Evolutionary conservation across 495 filamentous ascomycete species (phyloP), one percentile per base, ranked within the genome.

Genomic region (Pyronema omphalodes): DNA sequence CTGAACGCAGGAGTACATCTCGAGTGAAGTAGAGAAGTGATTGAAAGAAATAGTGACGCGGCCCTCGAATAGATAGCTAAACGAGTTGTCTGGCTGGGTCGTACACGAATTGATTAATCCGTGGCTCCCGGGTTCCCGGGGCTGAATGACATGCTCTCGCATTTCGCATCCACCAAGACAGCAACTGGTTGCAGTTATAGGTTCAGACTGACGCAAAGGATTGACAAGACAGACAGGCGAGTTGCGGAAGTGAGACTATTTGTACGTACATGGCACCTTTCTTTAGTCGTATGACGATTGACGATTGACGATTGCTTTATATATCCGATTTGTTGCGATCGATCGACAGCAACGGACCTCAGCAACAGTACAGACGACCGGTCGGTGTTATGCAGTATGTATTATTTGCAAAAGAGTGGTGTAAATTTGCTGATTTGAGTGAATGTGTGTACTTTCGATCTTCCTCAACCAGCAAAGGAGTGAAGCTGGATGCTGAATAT

Each of bases 391-490:
- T 29, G 23, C 23, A 5, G 47, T 12, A 29, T 29, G 23, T 5
- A 5, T 4, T 12, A 36, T 23, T 34, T 4, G 29, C 47, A 34
- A 50, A 34, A 23, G 47, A 12, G 44, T 14, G 15, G 44, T 14
- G 15, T 47, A 3, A 17, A 19, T 9, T 47, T 47, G 44, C 14
- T 19, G 8, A 35, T 5, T 52, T 19, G 40, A 55, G 55, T 39
- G 52, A 60, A n/a, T n/a, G 55, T 19, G 55, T 36, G 49, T 47
- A 47, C 18, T 44, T 44, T 56, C 56, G 23, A 29, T 48, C 51
- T 53, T 40, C 15, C 37, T 36, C 55, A 52, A 48, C 60, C 60
- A 63, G 60, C 60, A 53, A 63, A 63, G 50, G 60, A 63, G 56
- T 63, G 60, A 63, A 63, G 60, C 60, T 58, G 60, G 59, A 34